These are phyloP conservation scores for Poa pratensis DNA, from an alignment of 176 grass and related monocot species.

Conservation along the genomic window DNA sequence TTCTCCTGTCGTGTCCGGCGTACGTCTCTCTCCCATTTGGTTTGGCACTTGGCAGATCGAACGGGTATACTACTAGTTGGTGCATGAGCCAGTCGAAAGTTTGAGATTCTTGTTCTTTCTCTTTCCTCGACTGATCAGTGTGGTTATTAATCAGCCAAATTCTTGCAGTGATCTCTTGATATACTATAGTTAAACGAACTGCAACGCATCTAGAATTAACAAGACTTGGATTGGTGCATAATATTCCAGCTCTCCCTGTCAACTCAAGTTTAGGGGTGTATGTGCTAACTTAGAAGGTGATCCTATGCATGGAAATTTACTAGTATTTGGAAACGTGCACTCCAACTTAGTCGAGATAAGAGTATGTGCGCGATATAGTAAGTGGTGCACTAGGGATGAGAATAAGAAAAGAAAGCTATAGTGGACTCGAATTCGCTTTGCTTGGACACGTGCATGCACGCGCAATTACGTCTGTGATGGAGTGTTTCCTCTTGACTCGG, in stretches of 20 bases:
- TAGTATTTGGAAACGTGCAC: background rate
- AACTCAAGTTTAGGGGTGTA: background rate
- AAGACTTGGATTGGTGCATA: no score
- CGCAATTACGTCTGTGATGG: background rate
- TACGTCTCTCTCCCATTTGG: background rate
- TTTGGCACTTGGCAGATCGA: background rate
- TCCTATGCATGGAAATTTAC: no score
- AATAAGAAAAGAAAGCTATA: background rate
- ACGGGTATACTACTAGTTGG: background rate
- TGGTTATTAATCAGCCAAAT: background rate
- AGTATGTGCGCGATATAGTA: background rate
- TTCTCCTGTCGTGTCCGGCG: background rate
- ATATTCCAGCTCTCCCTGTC: background rate
- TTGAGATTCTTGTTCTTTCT: background rate
- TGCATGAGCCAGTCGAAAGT: background rate
- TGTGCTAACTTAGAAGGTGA: no score
- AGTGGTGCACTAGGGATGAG: background rate
- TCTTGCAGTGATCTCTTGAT: background rate
- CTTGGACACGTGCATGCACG: background rate
- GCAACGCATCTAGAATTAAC: background rate
- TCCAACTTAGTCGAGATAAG: background rate
- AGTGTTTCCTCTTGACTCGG: background rate
- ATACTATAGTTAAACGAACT: background rate
- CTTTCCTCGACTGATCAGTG: background rate
- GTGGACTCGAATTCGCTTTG: slow-evolving; percentile 12